Percentiles rank a stretch among this genome's conserved stretches.
Conservation (phyloP, 495 filamentous ascomycete species). For the Aspergillus bertholletiae region DNA sequence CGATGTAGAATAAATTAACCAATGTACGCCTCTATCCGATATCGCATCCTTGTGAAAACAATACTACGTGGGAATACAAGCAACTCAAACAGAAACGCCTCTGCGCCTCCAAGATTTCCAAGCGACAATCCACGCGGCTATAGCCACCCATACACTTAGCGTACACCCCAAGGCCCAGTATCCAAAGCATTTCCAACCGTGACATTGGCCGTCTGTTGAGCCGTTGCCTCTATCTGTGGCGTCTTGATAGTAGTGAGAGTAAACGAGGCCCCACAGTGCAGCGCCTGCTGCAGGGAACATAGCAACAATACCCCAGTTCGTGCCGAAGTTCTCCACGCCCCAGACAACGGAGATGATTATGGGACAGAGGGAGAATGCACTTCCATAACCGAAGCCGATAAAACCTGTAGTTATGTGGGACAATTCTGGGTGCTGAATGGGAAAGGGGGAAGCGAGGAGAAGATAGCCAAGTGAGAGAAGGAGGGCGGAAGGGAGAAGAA, state of each 20-base stretch:
- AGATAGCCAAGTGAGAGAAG: slow-evolving; percentile 75
- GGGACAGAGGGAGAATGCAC: slow-evolving; percentile 81
- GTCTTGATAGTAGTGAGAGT: slow-evolving; percentile 74
- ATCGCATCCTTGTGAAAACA: background rate
- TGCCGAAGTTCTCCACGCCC: slow-evolving; percentile 98
- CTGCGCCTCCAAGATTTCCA: slow-evolving; percentile 85
- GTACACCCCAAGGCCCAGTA: slow-evolving; percentile 77
- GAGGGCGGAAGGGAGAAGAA: slow-evolving; percentile 72
- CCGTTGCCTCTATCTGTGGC: slow-evolving; percentile 39
- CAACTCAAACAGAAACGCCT: slow-evolving; percentile 68
- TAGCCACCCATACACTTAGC: slow-evolving; percentile 70
- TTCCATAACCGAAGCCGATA: slow-evolving; percentile 88
- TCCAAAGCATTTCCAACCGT: slow-evolving; percentile 76
- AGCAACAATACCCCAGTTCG: slow-evolving; percentile 94
- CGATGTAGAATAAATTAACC: too few species aligned
- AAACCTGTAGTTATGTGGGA: slow-evolving; percentile 79
- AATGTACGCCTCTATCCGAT: background rate
- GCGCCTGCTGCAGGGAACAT: slow-evolving; percentile 85
- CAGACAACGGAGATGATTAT: slow-evolving; percentile 93
- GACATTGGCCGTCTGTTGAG: slow-evolving; percentile 44
- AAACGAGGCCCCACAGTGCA: slow-evolving; percentile 80
- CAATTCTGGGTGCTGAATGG: slow-evolving; percentile 61
- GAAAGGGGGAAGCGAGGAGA: slow-evolving; percentile 65
- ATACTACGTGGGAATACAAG: background rate
- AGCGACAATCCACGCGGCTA: slow-evolving; percentile 67